Conservation (phyloP, 108 stramenopile genomes). For the Cylindrotheca fusiformis region DNA sequence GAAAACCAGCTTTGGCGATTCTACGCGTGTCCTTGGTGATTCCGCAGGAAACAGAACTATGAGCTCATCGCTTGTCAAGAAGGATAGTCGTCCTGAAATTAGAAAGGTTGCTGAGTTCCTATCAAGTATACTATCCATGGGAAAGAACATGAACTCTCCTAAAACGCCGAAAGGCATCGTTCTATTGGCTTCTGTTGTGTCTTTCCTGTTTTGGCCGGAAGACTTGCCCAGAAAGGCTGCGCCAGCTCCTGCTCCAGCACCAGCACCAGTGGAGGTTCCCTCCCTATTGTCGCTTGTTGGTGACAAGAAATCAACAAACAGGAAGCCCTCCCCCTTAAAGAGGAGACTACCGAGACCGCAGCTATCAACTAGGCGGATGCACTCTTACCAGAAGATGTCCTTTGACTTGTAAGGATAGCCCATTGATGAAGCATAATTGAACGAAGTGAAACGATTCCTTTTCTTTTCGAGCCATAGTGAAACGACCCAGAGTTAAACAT, state of each 20-base stretch:
- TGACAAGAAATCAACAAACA: neutral
- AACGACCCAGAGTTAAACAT: no score
- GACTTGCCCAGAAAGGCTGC: neutral
- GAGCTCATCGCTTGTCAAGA: no score
- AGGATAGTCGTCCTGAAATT: no score
- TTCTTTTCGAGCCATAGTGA: no score
- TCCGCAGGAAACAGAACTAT: no score
- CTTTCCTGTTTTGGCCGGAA: neutral
- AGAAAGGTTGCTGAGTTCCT: neutral
- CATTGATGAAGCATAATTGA: neutral
- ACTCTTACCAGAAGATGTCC: neutral
- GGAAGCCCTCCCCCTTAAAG: neutral
- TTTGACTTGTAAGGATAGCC: neutral
- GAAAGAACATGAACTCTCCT: neutral
- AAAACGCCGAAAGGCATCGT: neutral
- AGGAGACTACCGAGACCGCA: neutral
- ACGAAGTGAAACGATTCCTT: no score
- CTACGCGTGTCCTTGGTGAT: neutral
- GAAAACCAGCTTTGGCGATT: neutral
- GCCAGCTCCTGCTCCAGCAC: neutral
- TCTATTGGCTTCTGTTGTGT: constrained; percentile 1
- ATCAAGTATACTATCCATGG: neutral
- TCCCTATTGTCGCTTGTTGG: neutral
- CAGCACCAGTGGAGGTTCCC: constrained; percentile 3
- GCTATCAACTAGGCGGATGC: neutral